Base-by-base conservation (phyloP, 2,329 filamentous ascomycete genomes). In the Nakataea oryzae region DNA sequence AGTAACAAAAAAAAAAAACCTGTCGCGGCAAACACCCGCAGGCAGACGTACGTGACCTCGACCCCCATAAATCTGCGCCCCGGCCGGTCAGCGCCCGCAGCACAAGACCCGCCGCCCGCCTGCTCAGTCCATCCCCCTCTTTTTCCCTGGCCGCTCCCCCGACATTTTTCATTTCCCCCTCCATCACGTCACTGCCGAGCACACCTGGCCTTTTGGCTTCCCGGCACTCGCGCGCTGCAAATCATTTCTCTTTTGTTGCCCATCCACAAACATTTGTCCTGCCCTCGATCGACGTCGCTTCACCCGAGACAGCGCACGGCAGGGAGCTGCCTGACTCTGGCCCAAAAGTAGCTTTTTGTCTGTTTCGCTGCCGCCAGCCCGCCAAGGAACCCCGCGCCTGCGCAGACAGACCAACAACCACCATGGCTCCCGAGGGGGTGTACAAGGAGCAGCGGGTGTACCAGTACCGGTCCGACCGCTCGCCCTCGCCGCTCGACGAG, bases 341-440 rank as follows among this genome's bases (percentile, higher is more conserved):
- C 57, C 11, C 28, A 27, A 26, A 30, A 32, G 29, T 26, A 13
- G 28, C 12, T 41, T 58, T 58, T n/a, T 12, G 29, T 17, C n/a
- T 58, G 29, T 58, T 32, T 32, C 21, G 34, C 27, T 21, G 21
- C 32, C 28, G 13, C 27, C 17, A 41, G 57, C n/a, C 30, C 29
- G 21, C 12, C 57, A n/a, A 41, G n/a, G 34, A 14, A 34, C 26
- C 34, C 34, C n/a, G 24, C n/a, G 34, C 29, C 29, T n/a, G 57
- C 21, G 21, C 13, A 7, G 57, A 58, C 57, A 57, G 34, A 58
- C 41, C 41, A 32, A 30, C 29, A 41, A 26, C 21, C 30, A 54
- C 47, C 27, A 60, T 60, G 59, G 24, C 59, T 60, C 59, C 59
- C 24, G 59, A 60, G 28, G 59, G 59, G 50, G 59, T 60, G 26